phyloP scores from a whole-genome alignment of 2,329 filamentous ascomycete species.

The Exophiala phaeomuriformis region DNA sequence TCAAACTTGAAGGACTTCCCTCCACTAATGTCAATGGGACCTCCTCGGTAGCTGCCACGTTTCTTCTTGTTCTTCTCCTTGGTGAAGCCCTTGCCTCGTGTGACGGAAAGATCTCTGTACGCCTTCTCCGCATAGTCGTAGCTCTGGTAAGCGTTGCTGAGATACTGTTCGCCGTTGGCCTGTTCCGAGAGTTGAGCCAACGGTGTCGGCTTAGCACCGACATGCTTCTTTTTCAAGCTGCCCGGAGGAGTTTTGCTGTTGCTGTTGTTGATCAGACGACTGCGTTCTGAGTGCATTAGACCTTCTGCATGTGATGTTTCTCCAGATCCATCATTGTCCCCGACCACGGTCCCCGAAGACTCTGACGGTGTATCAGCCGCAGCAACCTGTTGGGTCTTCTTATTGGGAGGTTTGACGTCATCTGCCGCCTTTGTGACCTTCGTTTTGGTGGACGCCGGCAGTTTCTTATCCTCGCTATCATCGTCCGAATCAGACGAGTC shows the following conservation, averaged over 20 bases:
- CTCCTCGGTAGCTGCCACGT: constrained; percentile 82
- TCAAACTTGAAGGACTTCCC: constrained; percentile 93
- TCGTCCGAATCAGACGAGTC: constrained; percentile 30
- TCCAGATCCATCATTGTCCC: constrained; percentile 8
- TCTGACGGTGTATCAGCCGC: constrained; percentile 16
- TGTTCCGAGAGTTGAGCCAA: constrained; percentile 66
- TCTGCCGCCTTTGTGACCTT: constrained; percentile 20
- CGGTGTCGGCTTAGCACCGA: constrained; percentile 58
- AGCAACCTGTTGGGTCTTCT: neutral
- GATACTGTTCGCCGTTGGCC: constrained; percentile 60
- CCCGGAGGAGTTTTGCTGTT: neutral
- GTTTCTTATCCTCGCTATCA: constrained; percentile 1
- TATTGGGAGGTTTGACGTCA: constrained; percentile 16
- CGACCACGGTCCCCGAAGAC: constrained; percentile 24
- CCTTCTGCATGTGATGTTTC: constrained; percentile 25
- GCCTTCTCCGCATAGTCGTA: constrained; percentile 87
- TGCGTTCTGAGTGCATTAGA: constrained; percentile 23
- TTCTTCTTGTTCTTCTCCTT: constrained; percentile 99
- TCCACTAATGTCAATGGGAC: constrained; percentile 71
- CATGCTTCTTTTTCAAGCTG: constrained; percentile 35
- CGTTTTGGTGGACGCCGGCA: neutral
- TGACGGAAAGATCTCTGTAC: constrained; percentile 79
- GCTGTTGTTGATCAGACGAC: neutral
- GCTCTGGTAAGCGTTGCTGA: constrained; percentile 72
- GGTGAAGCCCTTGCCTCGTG: constrained; percentile 92